phyloP scores from a whole-genome alignment of 179 eudicot genomes.

The Kewa caespitosa region DNA sequence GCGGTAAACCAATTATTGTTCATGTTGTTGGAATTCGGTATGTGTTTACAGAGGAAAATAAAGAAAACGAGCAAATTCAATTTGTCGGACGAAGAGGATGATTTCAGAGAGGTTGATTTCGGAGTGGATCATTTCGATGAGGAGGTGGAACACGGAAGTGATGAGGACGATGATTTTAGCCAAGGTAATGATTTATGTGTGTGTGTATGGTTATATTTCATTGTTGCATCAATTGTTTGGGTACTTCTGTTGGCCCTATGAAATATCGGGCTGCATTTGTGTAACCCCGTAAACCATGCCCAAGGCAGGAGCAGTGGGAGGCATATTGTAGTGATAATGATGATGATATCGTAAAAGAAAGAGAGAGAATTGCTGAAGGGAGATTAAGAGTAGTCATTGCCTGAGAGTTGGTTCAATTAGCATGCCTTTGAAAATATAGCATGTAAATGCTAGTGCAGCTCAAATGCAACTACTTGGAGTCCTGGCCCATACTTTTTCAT shows the following conservation, averaged over 20 bases:
- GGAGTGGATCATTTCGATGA: slow-evolving; percentile 81
- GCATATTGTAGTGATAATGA: too few relatives aligned
- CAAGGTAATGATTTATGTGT: slow-evolving; percentile 38
- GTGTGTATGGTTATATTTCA: slow-evolving; percentile 16
- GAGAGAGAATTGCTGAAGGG: too few relatives aligned
- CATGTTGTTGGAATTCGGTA: background rate
- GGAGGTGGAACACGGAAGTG: slow-evolving; percentile 57
- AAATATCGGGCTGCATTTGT: too few relatives aligned
- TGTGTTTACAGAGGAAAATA: slow-evolving; percentile 46
- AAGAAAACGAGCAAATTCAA: slow-evolving; percentile 72
- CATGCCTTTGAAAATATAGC: too few relatives aligned
- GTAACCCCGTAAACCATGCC: too few relatives aligned
- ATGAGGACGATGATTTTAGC: slow-evolving; percentile 47
- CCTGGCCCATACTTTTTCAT: background rate
- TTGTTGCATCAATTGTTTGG: background rate
- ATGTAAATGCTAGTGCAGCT: background rate
- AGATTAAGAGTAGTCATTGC: too few relatives aligned
- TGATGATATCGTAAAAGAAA: too few relatives aligned
- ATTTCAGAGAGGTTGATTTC: slow-evolving; percentile 43
- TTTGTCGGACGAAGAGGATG: slow-evolving; percentile 92
- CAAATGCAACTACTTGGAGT: too few relatives aligned
- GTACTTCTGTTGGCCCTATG: background rate
- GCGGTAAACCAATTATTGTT: background rate
- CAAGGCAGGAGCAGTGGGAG: too few relatives aligned
- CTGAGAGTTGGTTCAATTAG: too few relatives aligned